Base-by-base conservation (phyloP, 2,329 filamentous ascomycete genomes). In the Diplodia mutila region DNA sequence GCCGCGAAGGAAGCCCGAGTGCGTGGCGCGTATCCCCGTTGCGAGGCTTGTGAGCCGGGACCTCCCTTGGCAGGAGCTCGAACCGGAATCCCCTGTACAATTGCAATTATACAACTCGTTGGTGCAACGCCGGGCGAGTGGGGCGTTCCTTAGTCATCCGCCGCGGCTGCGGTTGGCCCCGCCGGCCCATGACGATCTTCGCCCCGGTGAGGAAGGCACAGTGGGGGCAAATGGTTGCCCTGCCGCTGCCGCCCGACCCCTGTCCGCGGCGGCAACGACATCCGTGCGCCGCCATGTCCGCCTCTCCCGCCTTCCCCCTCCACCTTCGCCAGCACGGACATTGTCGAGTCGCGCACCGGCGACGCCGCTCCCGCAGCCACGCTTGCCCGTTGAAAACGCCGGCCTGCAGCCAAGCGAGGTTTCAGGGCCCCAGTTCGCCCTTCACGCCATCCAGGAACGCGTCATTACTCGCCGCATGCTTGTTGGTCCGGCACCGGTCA, bases 401-500 rank as follows among this genome's bases (percentile, higher is more conserved):
- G 23, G 51, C 27, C 27, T 18, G 5, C 51, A 54, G 51, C 51
- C 51, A 54, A 54, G 51, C 51, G 51, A 54, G 51, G 51, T 54
- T 54, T 54, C 51, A 54, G 51, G 51, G 39, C 39, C 51, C 51
- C 25, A 16, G 51, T 18, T 8, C 16, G 49, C 37, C 16, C 49
- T 52, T 27, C 23, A 29, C 51, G 25, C 29, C 29, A 9, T 32
- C 29, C 48, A 23, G 4, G 23, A 23, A 21, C 23, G 48, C 23
- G 27, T n/a, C 51, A 54, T 54, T 54, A 54, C 27, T 54, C 51
- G 51, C 27, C 16, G 3, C 16, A 4, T 4, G 14, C 7, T 29
- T 27, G 49, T 18, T 42, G 37, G 39, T 46, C 7, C 18, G 8
- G 42, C 18, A 5, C 42, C 42, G 4, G 8, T 18, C 18, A 11